phyloP scores from a whole-genome alignment of 345 rosid genomes.

The Populus deltoides region DNA sequence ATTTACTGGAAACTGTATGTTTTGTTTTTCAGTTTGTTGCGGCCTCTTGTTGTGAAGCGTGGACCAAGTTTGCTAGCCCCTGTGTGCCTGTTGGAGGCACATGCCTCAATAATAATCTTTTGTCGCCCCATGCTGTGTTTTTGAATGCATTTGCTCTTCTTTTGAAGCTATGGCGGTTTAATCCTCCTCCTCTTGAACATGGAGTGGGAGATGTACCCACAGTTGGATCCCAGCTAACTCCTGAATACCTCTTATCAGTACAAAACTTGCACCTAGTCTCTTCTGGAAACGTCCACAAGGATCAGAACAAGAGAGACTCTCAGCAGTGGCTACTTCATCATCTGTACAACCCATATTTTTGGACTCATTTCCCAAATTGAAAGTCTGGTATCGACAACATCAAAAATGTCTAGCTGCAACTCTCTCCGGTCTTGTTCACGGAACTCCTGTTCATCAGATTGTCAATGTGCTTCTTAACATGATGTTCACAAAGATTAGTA shows the following conservation, averaged over 20 bases:
- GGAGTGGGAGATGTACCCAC: constrained; percentile 66
- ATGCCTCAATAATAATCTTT: no score
- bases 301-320: constrained; percentile 41
- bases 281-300: constrained; percentile 44
- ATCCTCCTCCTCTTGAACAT: constrained; percentile 75
- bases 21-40: no score
- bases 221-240: constrained; percentile 67
- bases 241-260: constrained; percentile 75
- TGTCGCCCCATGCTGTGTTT: constrained; percentile 77
- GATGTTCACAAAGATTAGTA: constrained; percentile 81
- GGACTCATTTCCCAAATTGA: constrained; percentile 86
- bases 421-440: constrained; percentile 69
- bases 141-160: constrained; percentile 85
- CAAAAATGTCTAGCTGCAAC: constrained; percentile 77
- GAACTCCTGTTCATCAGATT: constrained; percentile 80
- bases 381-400: constrained; percentile 85
- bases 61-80: no score
- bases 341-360: constrained; percentile 53
- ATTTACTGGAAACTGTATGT: no score
- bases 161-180: constrained; percentile 83
- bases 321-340: constrained; percentile 33
- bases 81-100: no score
- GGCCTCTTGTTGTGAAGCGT: no score
- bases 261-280: constrained; percentile 68
- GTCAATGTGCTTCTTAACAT: constrained; percentile 74